Base-by-base conservation (phyloP, 257 asterid genomes). In the Phtheirospermum japonicum region DNA sequence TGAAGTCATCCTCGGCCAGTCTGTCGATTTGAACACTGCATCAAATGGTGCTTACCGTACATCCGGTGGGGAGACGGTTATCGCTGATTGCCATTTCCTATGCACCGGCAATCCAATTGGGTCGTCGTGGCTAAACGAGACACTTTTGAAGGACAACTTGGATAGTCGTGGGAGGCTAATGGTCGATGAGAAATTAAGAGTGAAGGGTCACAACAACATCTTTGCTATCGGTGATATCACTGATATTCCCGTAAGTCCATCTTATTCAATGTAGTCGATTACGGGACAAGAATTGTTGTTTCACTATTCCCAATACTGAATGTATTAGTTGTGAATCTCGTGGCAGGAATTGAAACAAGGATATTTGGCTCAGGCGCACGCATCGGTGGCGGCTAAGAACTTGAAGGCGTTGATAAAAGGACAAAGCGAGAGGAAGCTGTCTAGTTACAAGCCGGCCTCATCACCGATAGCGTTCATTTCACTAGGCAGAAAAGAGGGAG, bases 161-260 rank as follows among this genome's bases (percentile, higher is more conserved):
- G 97, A 90, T 58, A 43, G 11, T 11, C 75, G 20, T 1, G 93
- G 96, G 37, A 83, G 77, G 76, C 64, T 87, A 59, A 78, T 70
- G 73, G 97, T 90, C 14, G 90, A 90, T 76, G 49, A 68, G 7
- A 73, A 82, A 61, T 71, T 90, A 71, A 82, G 89, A 70, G 90
- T 89, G 65, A 83, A 73, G 75, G 88, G 88, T 31, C 82, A 79
- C 36, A 14, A 26, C 4, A 90, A 90, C 57, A 70, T 87, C 50
- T 87, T 87, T 33, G 93, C 77, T 31, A 76, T 90, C 55, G 96
- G 97, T 45, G 97, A 90, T 64, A 83, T 87, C 69, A 85, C 94
- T 2, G 88, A 85, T 61, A 61, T 85, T 55, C 81, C 83, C 2
- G 97, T 86, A 74, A 84, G 92, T 75, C 32, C n/a, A n/a, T n/a